Conservation (phyloP, 306 rosid genomes). For the Echinosophora koreensis region DNA sequence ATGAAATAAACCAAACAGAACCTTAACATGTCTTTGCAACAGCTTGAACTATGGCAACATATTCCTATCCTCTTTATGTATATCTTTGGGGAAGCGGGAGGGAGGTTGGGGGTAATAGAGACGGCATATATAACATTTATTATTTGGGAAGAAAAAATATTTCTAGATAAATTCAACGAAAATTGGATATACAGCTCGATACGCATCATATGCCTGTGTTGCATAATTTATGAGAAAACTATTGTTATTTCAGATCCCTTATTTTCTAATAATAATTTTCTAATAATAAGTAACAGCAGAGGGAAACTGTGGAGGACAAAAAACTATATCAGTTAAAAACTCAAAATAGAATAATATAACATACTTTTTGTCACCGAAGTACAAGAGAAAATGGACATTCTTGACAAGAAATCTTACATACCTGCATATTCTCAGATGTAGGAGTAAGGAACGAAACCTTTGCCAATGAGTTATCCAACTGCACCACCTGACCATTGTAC, state of each 20-base stretch:
- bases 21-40: conserved; percentile 3
- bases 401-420: conserved; percentile 49
- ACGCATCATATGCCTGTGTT: neutral
- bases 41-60: conserved; percentile 2
- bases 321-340: conserved; percentile 9
- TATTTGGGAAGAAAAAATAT: too few relatives aligned
- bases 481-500: conserved; percentile 81
- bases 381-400: conserved; percentile 23
- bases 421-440: conserved; percentile 89
- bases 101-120: neutral
- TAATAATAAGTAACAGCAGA: neutral
- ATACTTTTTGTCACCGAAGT: conserved; percentile 9
- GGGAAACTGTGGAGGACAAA: conserved; percentile 1
- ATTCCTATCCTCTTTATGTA: neutral
- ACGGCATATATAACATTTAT: neutral
- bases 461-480: conserved; percentile 66
- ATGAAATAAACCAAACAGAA: too few relatives aligned
- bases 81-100: neutral
- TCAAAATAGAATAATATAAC: conserved; percentile 15
- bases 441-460: conserved; percentile 90
- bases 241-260: conserved; percentile 22
- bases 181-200: conserved; percentile 22
- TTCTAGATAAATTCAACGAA: conserved; percentile 23
- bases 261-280: conserved; percentile 43
- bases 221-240: neutral